Percentiles rank a stretch among this genome's conserved stretches.
These are phyloP conservation scores for Podaxis pistillaris DNA, from an alignment of 768 basidiomycete species.

Conservation along the genomic window DNA sequence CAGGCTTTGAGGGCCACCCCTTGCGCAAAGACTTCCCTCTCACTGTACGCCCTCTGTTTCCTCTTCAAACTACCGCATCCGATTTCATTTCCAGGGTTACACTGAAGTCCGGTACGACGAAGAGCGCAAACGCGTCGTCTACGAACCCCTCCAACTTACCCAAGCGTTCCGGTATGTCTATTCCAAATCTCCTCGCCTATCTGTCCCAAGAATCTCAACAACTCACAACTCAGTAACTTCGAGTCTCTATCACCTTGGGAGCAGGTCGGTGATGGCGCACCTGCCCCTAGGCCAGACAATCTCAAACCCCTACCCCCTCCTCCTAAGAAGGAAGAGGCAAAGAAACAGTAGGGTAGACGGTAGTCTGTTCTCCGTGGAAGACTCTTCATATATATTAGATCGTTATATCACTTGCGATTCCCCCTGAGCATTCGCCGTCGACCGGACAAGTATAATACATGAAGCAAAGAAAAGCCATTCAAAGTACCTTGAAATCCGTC, in stretches of 20 bases:
- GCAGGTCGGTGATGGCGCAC: conserved; percentile 71
- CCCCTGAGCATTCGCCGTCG: background rate
- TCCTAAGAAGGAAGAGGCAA: conserved; percentile 74
- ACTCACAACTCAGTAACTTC: conserved; percentile 72
- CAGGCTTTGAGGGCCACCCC: conserved; percentile 96
- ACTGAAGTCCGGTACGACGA: conserved; percentile 98
- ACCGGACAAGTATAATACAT: background rate
- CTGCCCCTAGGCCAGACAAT: conserved; percentile 57
- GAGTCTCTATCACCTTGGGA: conserved; percentile 95
- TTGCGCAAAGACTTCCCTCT: conserved; percentile 98
- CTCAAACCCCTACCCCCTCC: conserved; percentile 77
- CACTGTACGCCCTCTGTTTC: conserved; percentile 55
- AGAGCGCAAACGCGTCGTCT: conserved; percentile 94
- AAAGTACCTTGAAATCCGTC: background rate
- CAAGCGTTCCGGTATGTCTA: conserved; percentile 88
- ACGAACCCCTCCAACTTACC: conserved; percentile 95
- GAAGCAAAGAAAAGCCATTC: conserved; percentile 1
- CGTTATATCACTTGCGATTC: background rate
- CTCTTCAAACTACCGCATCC: background rate
- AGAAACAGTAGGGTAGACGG: conserved; percentile 54
- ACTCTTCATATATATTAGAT: conserved; percentile 1
- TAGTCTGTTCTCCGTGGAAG: conserved; percentile 10
- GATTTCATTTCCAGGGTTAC: conserved; percentile 69
- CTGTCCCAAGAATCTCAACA: background rate
- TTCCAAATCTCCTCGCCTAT: background rate